Base-by-base conservation (phyloP, 352 stramenopile species). In the Pelagophyceae sp. region DNA sequence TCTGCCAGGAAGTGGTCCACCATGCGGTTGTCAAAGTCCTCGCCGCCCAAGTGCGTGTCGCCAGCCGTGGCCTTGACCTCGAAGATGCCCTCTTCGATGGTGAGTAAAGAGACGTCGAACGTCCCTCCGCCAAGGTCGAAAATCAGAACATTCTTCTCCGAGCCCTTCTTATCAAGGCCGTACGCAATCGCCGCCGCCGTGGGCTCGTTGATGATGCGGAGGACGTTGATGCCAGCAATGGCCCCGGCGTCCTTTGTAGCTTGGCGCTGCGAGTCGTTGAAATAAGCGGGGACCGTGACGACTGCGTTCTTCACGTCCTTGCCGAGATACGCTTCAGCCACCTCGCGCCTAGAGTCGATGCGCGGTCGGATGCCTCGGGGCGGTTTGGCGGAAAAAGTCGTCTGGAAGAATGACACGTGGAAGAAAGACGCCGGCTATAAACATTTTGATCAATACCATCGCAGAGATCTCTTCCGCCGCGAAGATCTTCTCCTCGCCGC, bases 121-220 rank as follows among this genome's bases (percentile, higher is more conserved):
- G 95, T 98, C 74, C 94, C 95, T 64, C 95, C 95, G 78, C 95
- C 95, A 79, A 98, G 92, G 84, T 99, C 96, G 76, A 98, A 98
- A 76, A 99, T 97, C 38, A 99, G 87, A 33, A 98, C 92, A 80
- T 97, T 90, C 79, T 96, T 96, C 35, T 95, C 89, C 31, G 90
- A 82, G 77, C 87, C 60, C 90, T 97, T 85, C 83, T 98, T 96
- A 81, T 99, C 95, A 31, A 99, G 86, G 45, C 96, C 95, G 84
- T 99, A 99, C n/a, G 95, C 95, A 83, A 99, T 97, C 67, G 95
- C 96, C 71, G 96, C 96, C 64, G 96, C 94, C 29, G 97, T 93
- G 51, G 96, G 96, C 85, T 99, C 96, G 84, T 96, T 98, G 82
- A 99, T 95, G 86, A 97, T 97, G 80, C 93, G 90, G 67, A 96